A percentile compares a stretch with the other conserved stretches of the same genome.
phyloP scores from a whole-genome alignment of 225 moss, liverwort and hornwort species.

The Pleurozium schreberi region DNA sequence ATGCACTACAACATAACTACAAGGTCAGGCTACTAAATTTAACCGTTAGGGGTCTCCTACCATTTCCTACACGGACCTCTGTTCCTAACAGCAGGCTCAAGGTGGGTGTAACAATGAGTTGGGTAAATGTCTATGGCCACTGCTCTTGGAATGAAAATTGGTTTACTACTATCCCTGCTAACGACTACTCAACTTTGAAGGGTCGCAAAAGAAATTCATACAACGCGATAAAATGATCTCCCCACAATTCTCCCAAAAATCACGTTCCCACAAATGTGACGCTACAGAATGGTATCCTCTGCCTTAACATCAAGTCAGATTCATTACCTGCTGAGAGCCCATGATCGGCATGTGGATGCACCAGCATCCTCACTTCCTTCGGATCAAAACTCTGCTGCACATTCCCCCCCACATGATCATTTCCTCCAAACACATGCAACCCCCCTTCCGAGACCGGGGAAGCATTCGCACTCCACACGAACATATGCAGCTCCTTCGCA shows the following conservation, averaged over 20 bases:
- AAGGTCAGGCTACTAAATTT: neutral
- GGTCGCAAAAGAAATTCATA: neutral
- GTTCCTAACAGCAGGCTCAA: neutral
- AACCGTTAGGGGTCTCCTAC: neutral
- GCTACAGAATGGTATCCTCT: neutral
- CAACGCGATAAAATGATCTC: neutral
- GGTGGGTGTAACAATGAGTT: neutral
- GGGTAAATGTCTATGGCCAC: neutral
- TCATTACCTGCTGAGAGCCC: conserved; percentile 12
- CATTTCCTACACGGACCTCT: neutral
- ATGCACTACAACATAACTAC: neutral
- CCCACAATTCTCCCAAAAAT: neutral
- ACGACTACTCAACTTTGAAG: neutral
- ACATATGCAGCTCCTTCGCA: conserved; percentile 60
- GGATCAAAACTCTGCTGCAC: conserved; percentile 49
- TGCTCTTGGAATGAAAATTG: neutral
- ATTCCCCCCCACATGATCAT: conserved; percentile 5
- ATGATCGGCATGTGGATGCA: conserved; percentile 56
- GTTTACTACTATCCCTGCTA: neutral
- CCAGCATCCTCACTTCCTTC: conserved; percentile 75
- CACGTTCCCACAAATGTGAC: neutral
- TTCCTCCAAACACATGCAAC: conserved; percentile 59
- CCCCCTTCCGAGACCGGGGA: conserved; percentile 82
- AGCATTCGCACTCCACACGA: conserved; percentile 62
- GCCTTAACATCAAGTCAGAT: neutral